Conservation (phyloP, 306 rosid species). For the Lathyrus oleraceus region DNA sequence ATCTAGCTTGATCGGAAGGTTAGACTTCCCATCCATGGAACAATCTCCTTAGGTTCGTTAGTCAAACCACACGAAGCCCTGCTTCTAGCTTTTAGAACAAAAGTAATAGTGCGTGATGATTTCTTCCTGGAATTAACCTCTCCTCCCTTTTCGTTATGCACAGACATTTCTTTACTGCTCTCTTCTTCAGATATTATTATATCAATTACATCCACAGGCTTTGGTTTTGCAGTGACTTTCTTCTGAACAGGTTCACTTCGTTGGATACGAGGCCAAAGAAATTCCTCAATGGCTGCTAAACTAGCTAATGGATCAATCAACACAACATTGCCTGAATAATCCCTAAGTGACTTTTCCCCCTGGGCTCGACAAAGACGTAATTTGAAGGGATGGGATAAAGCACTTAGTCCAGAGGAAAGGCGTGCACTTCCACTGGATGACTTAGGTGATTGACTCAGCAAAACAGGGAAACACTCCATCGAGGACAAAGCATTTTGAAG, state of each 20-base stretch:
- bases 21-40: slow-evolving; percentile 91
- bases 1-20: slow-evolving; percentile 54
- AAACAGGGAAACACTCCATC: slow-evolving; percentile 94
- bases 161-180: slow-evolving; percentile 28
- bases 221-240: slow-evolving; percentile 48
- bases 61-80: no score
- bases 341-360: slow-evolving; percentile 88
- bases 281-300: slow-evolving; percentile 96
- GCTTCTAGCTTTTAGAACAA: slow-evolving; percentile 83
- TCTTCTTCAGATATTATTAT: slow-evolving; percentile 44
- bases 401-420: slow-evolving; percentile 92
- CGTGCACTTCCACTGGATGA: slow-evolving; percentile 89
- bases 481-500: slow-evolving; percentile 98
- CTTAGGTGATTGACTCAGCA: slow-evolving; percentile 93
- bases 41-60: no score
- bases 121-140: slow-evolving; percentile 54
- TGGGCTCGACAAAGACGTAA: slow-evolving; percentile 92
- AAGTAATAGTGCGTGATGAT: slow-evolving; percentile 51
- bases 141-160: slow-evolving; percentile 57
- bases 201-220: slow-evolving; percentile 44
- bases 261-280: slow-evolving; percentile 97
- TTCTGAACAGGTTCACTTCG: slow-evolving; percentile 80
- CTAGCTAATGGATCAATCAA: slow-evolving; percentile 93
- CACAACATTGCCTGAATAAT: slow-evolving; percentile 91
- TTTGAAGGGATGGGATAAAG: slow-evolving; percentile 90